Evolutionary conservation across 106 monocot genomes (phyloP).

Genomic region (Allium cepa): DNA sequence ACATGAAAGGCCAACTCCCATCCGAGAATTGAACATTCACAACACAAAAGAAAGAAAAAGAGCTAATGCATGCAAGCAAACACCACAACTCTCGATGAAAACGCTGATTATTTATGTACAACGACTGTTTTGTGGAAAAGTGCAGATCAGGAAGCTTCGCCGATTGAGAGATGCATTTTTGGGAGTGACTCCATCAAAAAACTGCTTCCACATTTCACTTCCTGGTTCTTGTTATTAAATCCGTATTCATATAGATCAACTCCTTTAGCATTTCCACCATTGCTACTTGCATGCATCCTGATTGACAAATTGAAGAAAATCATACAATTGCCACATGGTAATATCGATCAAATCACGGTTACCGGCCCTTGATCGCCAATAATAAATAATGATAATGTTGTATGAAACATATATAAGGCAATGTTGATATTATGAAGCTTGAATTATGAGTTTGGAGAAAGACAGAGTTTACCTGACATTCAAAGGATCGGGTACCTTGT

Average conservation of each 20-base stretch:
- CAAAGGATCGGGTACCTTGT: not conserved
- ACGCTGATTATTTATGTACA: conserved; percentile 37
- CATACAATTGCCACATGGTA: no score
- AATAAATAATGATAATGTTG: not conserved
- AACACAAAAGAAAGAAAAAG: no score
- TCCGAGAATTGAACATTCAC: no score
- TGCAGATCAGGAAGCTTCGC: conserved; percentile 37
- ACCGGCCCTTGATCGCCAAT: not conserved
- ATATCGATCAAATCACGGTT: not conserved
- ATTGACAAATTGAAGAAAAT: not conserved
- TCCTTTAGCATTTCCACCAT: not conserved
- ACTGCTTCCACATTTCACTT: conserved; percentile 49
- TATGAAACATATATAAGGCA: not conserved
- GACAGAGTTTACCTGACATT: conserved; percentile 7
- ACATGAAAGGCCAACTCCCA: no score
- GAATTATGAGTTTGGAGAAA: no score
- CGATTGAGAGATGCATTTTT: conserved; percentile 40
- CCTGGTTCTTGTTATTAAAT: conserved; percentile 6
- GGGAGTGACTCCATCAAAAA: conserved; percentile 26
- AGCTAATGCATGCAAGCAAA: not conserved
- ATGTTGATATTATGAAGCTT: not conserved
- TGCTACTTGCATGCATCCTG: conserved; percentile 1
- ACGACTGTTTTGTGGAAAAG: not conserved
- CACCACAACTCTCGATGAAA: not conserved
- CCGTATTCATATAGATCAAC: conserved; percentile 15